Base-by-base conservation (phyloP, 331 rosid species). In the Malus hybrid region DNA sequence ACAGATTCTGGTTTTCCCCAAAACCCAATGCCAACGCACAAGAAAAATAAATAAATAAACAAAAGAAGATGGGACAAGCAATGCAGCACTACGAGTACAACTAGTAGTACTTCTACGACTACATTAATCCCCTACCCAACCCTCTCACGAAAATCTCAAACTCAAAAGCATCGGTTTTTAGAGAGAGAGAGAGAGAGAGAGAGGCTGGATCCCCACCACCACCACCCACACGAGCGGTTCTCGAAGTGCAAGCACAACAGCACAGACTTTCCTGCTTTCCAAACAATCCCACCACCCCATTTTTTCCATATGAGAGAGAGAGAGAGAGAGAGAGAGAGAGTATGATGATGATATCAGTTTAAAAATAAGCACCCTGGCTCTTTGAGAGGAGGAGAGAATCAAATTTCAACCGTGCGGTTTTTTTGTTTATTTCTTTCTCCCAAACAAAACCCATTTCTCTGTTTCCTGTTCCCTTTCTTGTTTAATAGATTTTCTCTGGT, bases 181-280 rank as follows among this genome's bases (percentile, higher is more conserved):
- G 27, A 7, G 22, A 16, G 20, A 18, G 27, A 56, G 61, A 55
- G 28, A 8, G 24, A 56, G 62, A 56, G 62, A 57, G 28, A n/a
- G 63, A 20, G 11, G 28, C 28, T 7, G 5, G 63, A 31, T 56
- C n/a, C 83, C 65, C 83, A 44, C 68, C 68, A 31, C 69, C 85
- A 55, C 79, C 76, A 82, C 81, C 89, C 96, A 83, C 96, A 91
- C 96, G 96, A 85, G 92, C 84, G 96, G 82, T 76, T 90, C 88
- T 87, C 78, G 80, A 84, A 69, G 69, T 77, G 77, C 82, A 74
- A 72, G 86, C 72, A 22, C 65, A 59, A 62, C 82, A 64, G 78
- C 75, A 72, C 78, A 36, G 54, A 82, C 86, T 79, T 81, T 85
- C 19, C 56, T 12, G 5, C 39, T 66, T 16, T 36, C 5, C 31